Base-by-base conservation (phyloP, 169 alveolate genomes). In the Plasmodium falciparum region DNA sequence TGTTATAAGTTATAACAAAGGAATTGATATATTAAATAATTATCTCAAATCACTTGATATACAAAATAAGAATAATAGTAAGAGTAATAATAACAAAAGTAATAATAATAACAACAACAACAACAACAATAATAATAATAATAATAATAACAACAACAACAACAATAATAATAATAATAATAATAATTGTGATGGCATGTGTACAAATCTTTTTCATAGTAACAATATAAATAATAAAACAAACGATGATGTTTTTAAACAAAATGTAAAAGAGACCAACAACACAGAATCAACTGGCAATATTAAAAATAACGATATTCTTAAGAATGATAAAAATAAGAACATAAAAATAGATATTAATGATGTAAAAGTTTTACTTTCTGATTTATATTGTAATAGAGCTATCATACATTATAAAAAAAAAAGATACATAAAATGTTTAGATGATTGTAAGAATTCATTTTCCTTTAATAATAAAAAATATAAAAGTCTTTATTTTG, bases 1-100 rank as follows among this genome's bases (percentile, higher is more conserved):
- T 52, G 54, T 83, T 22, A 83, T 83, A 4, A 83, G 91, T 47
- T 83, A 83, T 52, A 83, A 49, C 1, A 83, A 83, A 47, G 91
- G 91, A 1, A 70, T 83, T 9, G 85, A 67, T 69, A 61, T 83
- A 17, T 65, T 83, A 20, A 54, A 49, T 11, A 70, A 50, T 20
- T 69, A 69, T 24, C 29, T 69, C 26, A 24, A 13, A n/a, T 20
- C 45, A 47, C 12, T 24, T 2, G 45, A 33, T 33, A 4, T 33
- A 33, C 45, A 33, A 33, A 33, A 33, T 33, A 33, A 33, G 45
- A 58, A 62, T 11, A 13, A n/a, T 13, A 56, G 50, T 29, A 63
- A 65, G 1, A 39, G 11, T 20, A 76, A 56, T 12, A 54, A 56
- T 4, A 20, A 71, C n/a, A 24, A 50, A 13, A 54, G 8, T 29